phyloP scores from a whole-genome alignment of 495 filamentous ascomycete species.

The Gamarada debralockiae region DNA sequence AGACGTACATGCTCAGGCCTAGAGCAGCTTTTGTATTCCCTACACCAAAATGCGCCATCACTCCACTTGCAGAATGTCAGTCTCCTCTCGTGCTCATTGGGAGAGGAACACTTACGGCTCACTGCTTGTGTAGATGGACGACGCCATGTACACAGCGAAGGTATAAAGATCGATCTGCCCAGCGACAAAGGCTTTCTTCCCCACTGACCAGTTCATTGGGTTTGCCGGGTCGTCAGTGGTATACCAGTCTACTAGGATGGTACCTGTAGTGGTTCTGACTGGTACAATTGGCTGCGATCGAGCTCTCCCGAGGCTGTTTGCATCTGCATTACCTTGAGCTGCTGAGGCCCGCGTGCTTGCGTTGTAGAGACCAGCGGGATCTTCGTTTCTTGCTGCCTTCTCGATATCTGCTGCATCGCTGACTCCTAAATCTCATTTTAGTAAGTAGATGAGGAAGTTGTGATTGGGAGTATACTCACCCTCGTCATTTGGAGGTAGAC shows the following conservation, averaged over 20 bases:
- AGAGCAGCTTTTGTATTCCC: constrained; percentile 47
- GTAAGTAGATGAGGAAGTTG: too few species aligned
- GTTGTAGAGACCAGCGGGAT: too few species aligned
- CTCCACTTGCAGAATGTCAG: constrained; percentile 22
- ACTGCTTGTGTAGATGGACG: constrained; percentile 41
- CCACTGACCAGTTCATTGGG: constrained; percentile 48
- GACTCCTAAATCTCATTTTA: too few species aligned
- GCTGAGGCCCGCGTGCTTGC: too few species aligned
- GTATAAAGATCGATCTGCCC: constrained; percentile 47
- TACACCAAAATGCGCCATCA: constrained; percentile 45
- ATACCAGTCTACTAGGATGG: constrained; percentile 56
- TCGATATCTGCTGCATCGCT: too few species aligned
- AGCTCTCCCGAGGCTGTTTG: not conserved
- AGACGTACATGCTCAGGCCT: constrained; percentile 48
- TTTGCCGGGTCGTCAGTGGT: constrained; percentile 46
- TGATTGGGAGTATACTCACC: too few species aligned
- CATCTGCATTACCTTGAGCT: too few species aligned
- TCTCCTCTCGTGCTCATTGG: too few species aligned
- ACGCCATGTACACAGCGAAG: constrained; percentile 41
- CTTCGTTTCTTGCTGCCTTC: too few species aligned
- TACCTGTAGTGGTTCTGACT: constrained; percentile 34
- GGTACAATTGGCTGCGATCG: constrained; percentile 39
- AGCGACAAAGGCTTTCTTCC: constrained; percentile 34
- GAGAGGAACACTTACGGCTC: constrained; percentile 14
- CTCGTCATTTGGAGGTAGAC: too few species aligned